Conservation (phyloP, 2,329 filamentous ascomycete genomes). For the Alternaria tenuissima region DNA sequence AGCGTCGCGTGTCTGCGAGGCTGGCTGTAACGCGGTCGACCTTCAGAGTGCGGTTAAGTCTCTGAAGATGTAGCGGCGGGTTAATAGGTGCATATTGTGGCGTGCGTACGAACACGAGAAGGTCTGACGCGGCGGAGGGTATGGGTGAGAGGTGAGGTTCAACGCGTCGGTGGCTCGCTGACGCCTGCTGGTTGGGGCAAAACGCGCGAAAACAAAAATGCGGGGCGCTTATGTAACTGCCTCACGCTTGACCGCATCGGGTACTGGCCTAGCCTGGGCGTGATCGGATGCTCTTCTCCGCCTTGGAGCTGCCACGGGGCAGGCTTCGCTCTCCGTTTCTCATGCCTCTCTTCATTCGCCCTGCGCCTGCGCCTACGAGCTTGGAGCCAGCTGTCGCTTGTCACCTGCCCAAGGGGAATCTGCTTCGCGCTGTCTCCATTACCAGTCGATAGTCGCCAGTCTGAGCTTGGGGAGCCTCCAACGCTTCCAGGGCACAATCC, state of each 20-base stretch:
- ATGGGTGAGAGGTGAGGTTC: constrained; percentile 2
- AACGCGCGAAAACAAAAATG: not conserved
- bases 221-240: constrained; percentile 9
- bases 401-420: not conserved
- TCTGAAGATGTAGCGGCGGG: constrained; percentile 1
- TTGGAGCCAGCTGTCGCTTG: not conserved
- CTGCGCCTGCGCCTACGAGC: constrained; percentile 1
- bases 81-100: constrained; percentile 26
- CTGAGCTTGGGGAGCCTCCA: not conserved
- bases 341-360: not conserved
- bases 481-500: not conserved
- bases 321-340: not conserved
- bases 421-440: not conserved
- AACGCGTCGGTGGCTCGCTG: constrained; percentile 6
- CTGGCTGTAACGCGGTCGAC: constrained; percentile 5
- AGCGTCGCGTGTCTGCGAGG: constrained; percentile 7
- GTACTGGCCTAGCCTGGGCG: not conserved
- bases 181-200: not conserved
- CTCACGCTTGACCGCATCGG: not conserved
- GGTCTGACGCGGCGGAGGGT: constrained; percentile 9
- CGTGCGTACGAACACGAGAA: constrained; percentile 15
- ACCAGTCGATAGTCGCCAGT: not conserved
- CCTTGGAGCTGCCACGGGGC: not conserved
- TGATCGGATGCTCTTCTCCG: not conserved
- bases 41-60: constrained; percentile 3